phyloP scores from a whole-genome alignment of 2,329 filamentous ascomycete species.

The Trichoderma asperellum region DNA sequence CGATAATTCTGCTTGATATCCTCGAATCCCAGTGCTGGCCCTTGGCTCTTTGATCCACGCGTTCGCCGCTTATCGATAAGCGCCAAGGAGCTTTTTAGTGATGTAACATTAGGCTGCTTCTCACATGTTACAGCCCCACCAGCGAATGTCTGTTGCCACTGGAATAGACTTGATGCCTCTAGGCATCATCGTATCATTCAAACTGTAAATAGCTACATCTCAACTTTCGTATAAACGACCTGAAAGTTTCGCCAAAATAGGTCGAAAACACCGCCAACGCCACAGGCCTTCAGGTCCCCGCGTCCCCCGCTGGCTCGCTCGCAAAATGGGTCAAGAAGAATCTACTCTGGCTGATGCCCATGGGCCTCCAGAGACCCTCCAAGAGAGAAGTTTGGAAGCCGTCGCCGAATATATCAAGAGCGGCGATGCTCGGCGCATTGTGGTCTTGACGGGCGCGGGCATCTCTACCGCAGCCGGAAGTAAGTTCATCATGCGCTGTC shows the following conservation, averaged over 20 bases:
- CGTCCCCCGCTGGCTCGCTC: conserved; percentile 41
- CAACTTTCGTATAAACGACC: background rate
- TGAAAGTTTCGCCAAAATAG: conserved; percentile 43
- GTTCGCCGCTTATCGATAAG: conserved; percentile 30
- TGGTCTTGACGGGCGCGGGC: conserved; percentile 89
- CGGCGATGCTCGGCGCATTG: conserved; percentile 69
- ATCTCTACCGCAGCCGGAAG: conserved; percentile 76
- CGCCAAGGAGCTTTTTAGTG: conserved; percentile 4
- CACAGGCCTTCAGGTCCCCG: conserved; percentile 41
- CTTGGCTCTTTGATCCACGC: background rate
- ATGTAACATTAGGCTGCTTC: conserved; percentile 26
- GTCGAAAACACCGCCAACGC: conserved; percentile 44
- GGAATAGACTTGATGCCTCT: background rate
- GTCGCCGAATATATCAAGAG: conserved; percentile 81
- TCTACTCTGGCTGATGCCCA: conserved; percentile 67
- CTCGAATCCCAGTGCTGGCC: background rate
- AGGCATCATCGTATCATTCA: background rate
- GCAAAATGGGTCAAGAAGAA: conserved; percentile 84
- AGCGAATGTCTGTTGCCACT: background rate
- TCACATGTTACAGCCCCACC: conserved; percentile 26
- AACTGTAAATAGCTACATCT: background rate
- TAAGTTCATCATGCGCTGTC: conserved; percentile 36
- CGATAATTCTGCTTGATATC: background rate
- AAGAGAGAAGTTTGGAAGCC: conserved; percentile 69
- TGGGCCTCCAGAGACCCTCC: conserved; percentile 66